Evolutionary conservation across 495 filamentous ascomycete genomes (phyloP).

Genomic region (Letharia lupina): DNA sequence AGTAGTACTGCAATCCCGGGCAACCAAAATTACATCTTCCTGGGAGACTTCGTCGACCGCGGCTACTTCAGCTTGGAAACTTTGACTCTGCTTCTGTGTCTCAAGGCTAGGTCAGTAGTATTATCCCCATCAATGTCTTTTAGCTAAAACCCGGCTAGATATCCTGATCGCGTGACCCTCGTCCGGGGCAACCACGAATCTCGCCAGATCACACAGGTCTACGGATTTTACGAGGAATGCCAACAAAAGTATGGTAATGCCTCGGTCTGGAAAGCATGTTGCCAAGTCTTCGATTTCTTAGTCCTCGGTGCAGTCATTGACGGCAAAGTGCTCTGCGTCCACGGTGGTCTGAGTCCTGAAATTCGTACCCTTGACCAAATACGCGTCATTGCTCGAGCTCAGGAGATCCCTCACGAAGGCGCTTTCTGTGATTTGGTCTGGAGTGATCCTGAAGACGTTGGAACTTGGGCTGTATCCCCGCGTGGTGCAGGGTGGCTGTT

Average conservation of each 20-base stretch:
- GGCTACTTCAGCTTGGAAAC: slow-evolving; percentile 98
- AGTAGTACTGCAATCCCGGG: slow-evolving; percentile 48
- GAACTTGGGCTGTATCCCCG: slow-evolving; percentile 94
- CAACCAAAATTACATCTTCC: slow-evolving; percentile 83
- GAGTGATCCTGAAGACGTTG: slow-evolving; percentile 97
- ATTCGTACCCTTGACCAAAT: slow-evolving; percentile 95
- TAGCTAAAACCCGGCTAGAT: slow-evolving; percentile 46
- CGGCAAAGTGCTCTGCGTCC: slow-evolving; percentile 92
- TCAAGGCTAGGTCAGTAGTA: slow-evolving; percentile 83
- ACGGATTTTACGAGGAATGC: slow-evolving; percentile 98
- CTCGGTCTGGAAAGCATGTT: slow-evolving; percentile 98
- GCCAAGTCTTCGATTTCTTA: slow-evolving; percentile 97
- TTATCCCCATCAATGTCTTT: background rate
- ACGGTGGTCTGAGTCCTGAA: slow-evolving; percentile 92
- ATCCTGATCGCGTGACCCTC: slow-evolving; percentile 87
- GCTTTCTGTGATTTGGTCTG: slow-evolving; percentile 98
- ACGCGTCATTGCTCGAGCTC: slow-evolving; percentile 90
- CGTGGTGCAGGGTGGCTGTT: slow-evolving; percentile 96
- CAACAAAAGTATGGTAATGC: slow-evolving; percentile 97
- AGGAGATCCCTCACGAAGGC: slow-evolving; percentile 97
- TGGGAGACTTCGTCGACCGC: slow-evolving; percentile 95
- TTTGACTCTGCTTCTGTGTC: slow-evolving; percentile 86
- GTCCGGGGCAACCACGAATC: slow-evolving; percentile 98
- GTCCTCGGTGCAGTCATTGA: slow-evolving; percentile 94
- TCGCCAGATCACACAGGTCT: slow-evolving; percentile 95